These are phyloP conservation scores for Bauhinia variegata DNA, from an alignment of 306 rosid species.

Conservation along the genomic window DNA sequence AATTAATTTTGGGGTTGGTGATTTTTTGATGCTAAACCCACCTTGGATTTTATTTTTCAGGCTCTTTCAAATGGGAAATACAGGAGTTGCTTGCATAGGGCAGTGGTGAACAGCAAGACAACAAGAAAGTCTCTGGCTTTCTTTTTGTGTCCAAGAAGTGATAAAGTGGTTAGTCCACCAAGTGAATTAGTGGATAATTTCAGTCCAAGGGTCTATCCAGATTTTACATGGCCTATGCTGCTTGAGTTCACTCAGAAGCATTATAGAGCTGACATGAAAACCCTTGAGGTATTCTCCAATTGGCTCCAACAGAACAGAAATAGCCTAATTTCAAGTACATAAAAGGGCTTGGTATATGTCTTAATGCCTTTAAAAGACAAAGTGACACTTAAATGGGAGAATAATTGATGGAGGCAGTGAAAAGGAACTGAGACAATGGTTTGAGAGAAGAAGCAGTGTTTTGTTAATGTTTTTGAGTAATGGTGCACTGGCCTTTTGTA, in stretches of 20 bases:
- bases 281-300: constrained; percentile 73
- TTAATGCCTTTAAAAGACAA: constrained; percentile 27
- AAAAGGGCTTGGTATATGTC: constrained; percentile 28
- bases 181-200: constrained; percentile 60
- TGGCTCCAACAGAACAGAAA: constrained; percentile 62
- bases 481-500: constrained; percentile 43
- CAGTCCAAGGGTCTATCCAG: constrained; percentile 75
- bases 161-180: constrained; percentile 84
- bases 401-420: constrained; percentile 14
- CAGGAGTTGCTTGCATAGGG: constrained; percentile 95
- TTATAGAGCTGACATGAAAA: constrained; percentile 89
- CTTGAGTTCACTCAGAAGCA: constrained; percentile 84
- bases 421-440: constrained; percentile 38
- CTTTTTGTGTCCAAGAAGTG: constrained; percentile 83
- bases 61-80: constrained; percentile 92
- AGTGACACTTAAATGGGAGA: constrained; percentile 33
- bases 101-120: constrained; percentile 83
- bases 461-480: constrained; percentile 31
- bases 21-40: not conserved
- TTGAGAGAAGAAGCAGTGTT: constrained; percentile 46
- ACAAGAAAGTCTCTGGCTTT: constrained; percentile 92
- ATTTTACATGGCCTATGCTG: constrained; percentile 93
- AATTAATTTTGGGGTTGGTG: not conserved
- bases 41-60: constrained; percentile 34
- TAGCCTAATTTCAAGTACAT: constrained; percentile 37